Evolutionary conservation across 768 basidiomycete species (phyloP), one percentile per base, ranked within the genome.

Genomic region (Mycena rosella): DNA sequence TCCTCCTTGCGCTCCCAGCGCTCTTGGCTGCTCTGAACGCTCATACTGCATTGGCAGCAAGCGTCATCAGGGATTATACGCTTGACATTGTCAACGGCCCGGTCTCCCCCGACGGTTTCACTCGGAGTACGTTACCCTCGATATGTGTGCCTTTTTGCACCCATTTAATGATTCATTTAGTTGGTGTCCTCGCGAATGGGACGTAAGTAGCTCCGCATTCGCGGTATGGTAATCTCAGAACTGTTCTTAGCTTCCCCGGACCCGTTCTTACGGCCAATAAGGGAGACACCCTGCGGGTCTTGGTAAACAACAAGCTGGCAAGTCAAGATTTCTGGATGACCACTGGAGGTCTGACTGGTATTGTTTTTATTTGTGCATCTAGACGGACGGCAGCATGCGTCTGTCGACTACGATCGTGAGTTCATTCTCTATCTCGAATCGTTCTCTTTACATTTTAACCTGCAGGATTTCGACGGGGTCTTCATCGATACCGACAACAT

Each of bases 101-200:
- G 3, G 49, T 73, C 11, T 70, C 74, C 10, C 75, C 75, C 17
- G 75, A 76, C 58, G 75, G 75, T 6, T 76, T 74, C 55, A 38
- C 58, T 15, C 61, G 73, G 40, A 72, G 75, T 73, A 29, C 17
- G 72, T 69, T 29, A 40, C 40, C 17, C 38, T 40, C 7, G 22
- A 26, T 26, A 22, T 55, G 5, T 32, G 30, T 8, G 20, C 13
- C 32, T 18, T 7, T 32, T 40, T 27, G 15, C 14, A 9, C 34
- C 6, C 26, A 36, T 20, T 55, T 17, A 55, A 13, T 17, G 18
- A 2, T 17, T 20, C 14, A 18, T 27, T 26, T 18, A 55, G 54
- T 36, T 44, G 32, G 29, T 2, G 57, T 58, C 1, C n/a, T 44
- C 5, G 57, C 57, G 27, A 47, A 58, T 17, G 57, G 57, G 47